Conservation (phyloP, 768 basidiomycete genomes). For the Lactifluus subvellereus region DNA sequence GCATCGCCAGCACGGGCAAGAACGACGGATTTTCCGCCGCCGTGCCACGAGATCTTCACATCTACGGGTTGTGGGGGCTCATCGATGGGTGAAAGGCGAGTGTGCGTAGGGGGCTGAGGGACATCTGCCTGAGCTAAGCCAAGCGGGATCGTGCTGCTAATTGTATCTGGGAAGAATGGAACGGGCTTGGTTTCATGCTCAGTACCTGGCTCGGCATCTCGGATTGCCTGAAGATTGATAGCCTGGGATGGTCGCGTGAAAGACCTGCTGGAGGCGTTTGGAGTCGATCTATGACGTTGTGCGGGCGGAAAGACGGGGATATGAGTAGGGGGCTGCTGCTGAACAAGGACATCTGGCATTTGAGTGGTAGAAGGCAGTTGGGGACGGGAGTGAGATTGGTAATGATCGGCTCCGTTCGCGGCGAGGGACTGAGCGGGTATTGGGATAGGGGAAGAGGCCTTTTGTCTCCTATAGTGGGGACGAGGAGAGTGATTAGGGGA, state of each 20-base stretch:
- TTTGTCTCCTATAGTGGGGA: conserved; percentile 37
- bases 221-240: conserved; percentile 7
- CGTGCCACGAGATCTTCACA: conserved; percentile 55
- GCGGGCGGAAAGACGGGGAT: conserved; percentile 33
- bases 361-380: conserved; percentile 29
- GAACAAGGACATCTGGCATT: conserved; percentile 37
- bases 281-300: conserved; percentile 27
- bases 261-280: conserved; percentile 38
- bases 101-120: conserved; percentile 20
- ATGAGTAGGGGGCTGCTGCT: conserved; percentile 41
- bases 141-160: conserved; percentile 58
- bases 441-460: conserved; percentile 45
- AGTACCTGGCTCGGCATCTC: conserved; percentile 13
- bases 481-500: conserved; percentile 40
- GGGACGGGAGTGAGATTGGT: conserved; percentile 20
- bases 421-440: conserved; percentile 34
- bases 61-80: conserved; percentile 20
- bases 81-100: conserved; percentile 21
- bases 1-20: conserved; percentile 70
- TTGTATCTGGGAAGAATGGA: conserved; percentile 50
- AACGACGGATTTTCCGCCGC: conserved; percentile 53
- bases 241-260: conserved; percentile 29
- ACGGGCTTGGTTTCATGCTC: conserved; percentile 26
- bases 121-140: conserved; percentile 34
- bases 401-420: conserved; percentile 25